Percentiles rank a stretch among this genome's conserved stretches.
Evolutionary conservation across 768 basidiomycete species (phyloP).

Genomic region (Boletus reticuloceps): DNA sequence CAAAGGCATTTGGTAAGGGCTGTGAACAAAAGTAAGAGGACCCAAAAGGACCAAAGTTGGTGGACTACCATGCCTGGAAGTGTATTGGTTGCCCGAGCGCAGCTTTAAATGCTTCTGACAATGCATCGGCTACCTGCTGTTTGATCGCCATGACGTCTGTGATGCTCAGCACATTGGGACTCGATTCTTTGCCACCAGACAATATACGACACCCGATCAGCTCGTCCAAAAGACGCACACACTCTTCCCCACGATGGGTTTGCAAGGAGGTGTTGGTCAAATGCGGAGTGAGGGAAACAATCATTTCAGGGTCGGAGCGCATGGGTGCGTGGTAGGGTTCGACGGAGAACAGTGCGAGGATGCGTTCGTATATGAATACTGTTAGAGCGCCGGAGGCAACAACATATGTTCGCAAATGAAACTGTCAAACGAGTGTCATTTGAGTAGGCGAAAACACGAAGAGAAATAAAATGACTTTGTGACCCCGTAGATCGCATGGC

Average conservation of each 20-base stretch:
- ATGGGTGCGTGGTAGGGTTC: conserved; percentile 59
- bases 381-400: conserved; percentile 73
- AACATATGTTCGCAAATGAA: conserved; percentile 91
- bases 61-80: conserved; percentile 61
- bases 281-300: conserved; percentile 56
- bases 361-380: conserved; percentile 76
- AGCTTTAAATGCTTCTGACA: conserved; percentile 84
- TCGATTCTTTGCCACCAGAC: conserved; percentile 25
- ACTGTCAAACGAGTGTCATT: conserved; percentile 47
- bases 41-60: not conserved
- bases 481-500: conserved; percentile 37
- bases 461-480: conserved; percentile 50
- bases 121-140: conserved; percentile 57
- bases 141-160: conserved; percentile 52
- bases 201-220: conserved; percentile 64
- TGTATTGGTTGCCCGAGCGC: conserved; percentile 78
- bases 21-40: conserved; percentile 29
- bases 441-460: not conserved
- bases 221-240: conserved; percentile 79
- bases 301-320: conserved; percentile 24
- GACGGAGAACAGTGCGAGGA: conserved; percentile 87
- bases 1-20: conserved; percentile 89
- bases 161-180: conserved; percentile 16
- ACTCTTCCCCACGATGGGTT: conserved; percentile 57
- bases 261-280: conserved; percentile 94